Conservation (phyloP, 108 stramenopile species). For the Nannochloropsis oceanica region DNA sequence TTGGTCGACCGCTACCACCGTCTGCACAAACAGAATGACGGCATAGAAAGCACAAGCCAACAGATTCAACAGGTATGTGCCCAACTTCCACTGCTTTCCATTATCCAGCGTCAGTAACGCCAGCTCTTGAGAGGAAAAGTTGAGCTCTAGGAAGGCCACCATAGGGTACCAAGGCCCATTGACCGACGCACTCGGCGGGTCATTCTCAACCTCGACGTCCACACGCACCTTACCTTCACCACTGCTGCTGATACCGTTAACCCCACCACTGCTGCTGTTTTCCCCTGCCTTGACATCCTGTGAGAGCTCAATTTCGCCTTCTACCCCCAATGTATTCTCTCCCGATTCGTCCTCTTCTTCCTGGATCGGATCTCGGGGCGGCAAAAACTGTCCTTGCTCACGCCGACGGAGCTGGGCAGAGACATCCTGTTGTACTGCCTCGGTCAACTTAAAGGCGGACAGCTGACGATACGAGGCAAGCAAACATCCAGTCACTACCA, state of each 20-base stretch:
- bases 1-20: neutral
- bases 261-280: too few species aligned
- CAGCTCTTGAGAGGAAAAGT: neutral
- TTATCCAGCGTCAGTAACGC: neutral
- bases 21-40: neutral
- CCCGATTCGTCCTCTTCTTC: neutral
- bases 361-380: neutral
- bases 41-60: neutral
- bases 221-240: neutral
- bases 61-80: neutral
- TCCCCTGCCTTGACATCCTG: neutral
- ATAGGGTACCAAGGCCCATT: neutral
- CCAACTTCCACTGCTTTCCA: neutral
- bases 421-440: neutral
- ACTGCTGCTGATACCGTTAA: too few species aligned
- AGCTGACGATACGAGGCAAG: neutral
- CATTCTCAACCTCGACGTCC: neutral
- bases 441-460: neutral
- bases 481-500: neutral
- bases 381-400: neutral
- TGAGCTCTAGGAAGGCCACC: neutral
- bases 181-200: neutral
- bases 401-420: neutral
- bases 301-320: neutral
- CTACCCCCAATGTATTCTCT: neutral